A percentile compares a stretch with the other conserved stretches of the same genome.
Conservation (phyloP, 352 stramenopile species). For the Pythium oligandrum region DNA sequence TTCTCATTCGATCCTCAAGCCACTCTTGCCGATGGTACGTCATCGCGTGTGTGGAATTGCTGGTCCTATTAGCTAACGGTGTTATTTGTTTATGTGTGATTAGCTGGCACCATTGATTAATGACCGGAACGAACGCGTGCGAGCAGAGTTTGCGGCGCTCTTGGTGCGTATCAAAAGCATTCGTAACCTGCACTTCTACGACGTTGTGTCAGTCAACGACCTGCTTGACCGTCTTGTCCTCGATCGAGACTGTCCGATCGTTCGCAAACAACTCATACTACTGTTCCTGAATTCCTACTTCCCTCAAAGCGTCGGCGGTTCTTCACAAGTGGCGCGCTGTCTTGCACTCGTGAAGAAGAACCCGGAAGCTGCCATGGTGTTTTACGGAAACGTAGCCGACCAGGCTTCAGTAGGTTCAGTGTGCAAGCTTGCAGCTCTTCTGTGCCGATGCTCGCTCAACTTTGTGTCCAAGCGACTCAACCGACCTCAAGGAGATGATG, state of each 20-base stretch:
- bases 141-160: slow-evolving; percentile 67
- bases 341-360: slow-evolving; percentile 80
- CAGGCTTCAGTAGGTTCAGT: slow-evolving; percentile 75
- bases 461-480: slow-evolving; percentile 69
- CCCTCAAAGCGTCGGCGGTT: slow-evolving; percentile 70
- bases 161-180: slow-evolving; percentile 87
- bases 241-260: slow-evolving; percentile 44
- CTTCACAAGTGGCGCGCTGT: slow-evolving; percentile 77
- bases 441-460: slow-evolving; percentile 74
- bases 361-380: slow-evolving; percentile 74
- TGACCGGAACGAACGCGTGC: slow-evolving; percentile 80
- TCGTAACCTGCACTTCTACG: slow-evolving; percentile 83
- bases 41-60: not conserved
- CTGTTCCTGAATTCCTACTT: slow-evolving; percentile 89
- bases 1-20: slow-evolving; percentile 79
- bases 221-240: slow-evolving; percentile 69
- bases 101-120: slow-evolving; percentile 79
- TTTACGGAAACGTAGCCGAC: slow-evolving; percentile 74
- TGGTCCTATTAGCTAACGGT: no score
- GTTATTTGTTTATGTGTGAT: not conserved
- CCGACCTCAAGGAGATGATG: slow-evolving; percentile 22
- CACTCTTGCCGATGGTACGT: slow-evolving; percentile 73
- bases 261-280: slow-evolving; percentile 73
- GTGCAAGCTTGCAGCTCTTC: slow-evolving; percentile 71
- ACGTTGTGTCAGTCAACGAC: slow-evolving; percentile 75